phyloP scores from a whole-genome alignment of 73 alveolate genomes.

The Tetrahymena malaccensis region DNA sequence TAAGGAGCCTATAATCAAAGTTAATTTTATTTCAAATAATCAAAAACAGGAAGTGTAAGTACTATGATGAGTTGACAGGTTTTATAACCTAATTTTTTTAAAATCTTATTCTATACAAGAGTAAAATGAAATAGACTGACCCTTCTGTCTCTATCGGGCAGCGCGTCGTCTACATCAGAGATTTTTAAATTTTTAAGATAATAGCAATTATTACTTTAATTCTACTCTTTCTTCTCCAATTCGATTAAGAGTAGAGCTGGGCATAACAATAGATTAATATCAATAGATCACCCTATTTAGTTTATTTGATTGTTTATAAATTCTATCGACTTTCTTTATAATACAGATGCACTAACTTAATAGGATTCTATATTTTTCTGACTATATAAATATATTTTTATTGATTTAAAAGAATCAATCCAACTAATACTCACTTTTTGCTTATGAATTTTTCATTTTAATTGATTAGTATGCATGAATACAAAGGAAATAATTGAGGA shows the following conservation, averaged over 20 bases:
- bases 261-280: not conserved
- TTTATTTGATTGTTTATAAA: not conserved
- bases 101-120: not conserved
- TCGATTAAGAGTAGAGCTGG: not conserved
- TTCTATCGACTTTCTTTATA: not conserved
- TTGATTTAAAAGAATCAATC: not conserved
- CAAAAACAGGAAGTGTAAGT: not conserved
- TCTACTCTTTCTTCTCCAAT: not conserved
- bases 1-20: not conserved
- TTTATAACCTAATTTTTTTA: not conserved
- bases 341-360: not conserved
- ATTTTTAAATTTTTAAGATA: not conserved
- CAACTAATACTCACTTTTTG: not conserved
- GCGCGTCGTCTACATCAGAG: not conserved
- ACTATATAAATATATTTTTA: not conserved
- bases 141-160: not conserved
- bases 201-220: not conserved
- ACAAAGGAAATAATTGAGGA: not conserved
- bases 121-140: not conserved
- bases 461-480: not conserved
- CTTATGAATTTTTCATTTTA: not conserved
- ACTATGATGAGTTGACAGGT: not conserved
- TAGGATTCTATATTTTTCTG: not conserved
- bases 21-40: not conserved
- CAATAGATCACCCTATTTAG: not conserved